Evolutionary conservation across 495 filamentous ascomycete genomes (phyloP), one percentile per base, ranked within the genome.

Genomic region (Trichocladium antarcticum): DNA sequence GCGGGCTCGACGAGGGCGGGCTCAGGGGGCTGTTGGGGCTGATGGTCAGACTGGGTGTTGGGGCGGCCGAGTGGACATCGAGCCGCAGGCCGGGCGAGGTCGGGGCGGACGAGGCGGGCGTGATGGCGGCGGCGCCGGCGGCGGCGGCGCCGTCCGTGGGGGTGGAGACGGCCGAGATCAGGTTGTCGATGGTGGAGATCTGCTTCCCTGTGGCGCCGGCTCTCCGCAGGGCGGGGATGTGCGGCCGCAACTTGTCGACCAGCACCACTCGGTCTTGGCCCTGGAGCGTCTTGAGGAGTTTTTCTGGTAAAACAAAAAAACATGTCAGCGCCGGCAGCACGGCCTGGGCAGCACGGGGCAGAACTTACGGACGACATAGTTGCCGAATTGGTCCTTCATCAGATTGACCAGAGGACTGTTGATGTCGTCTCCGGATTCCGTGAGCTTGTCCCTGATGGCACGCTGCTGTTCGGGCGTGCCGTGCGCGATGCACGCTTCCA

Each of bases 351-450:
- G 21, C 0, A 29, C 1, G 5, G 2, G 14, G 10, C 2, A 42
- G 24, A 29, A 81, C 90, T 77, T 80, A 94, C 88, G 92, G 50
- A 98, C 83, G 14, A 97, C 92, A 61, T 98, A 98, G 63, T 98
- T 98, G 36, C 87, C 93, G 64, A 82, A 98, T 51, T 85, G 82
- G 61, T 98, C 92, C 50, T 83, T 85, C 74, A 96, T 90, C 60
- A 97, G 66, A 9, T 75, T 72, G 45, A 83, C 73, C 9, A 96
- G 68, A 15, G 79, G 75, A 55, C 72, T 82, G 43, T 83, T 80
- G 9, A 82, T 82, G 19, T 82, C 76, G 3, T 80, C 74, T 37
- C 78, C 74, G 12, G 68, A 49, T 9, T 73, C 71, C 2, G 77
- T 81, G 15, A 95, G 66, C 28, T 73, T 77, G 17, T 69, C 68